Conservation (phyloP, 192 early-diverging fungal species). For the Coemansia sp. region DNA sequence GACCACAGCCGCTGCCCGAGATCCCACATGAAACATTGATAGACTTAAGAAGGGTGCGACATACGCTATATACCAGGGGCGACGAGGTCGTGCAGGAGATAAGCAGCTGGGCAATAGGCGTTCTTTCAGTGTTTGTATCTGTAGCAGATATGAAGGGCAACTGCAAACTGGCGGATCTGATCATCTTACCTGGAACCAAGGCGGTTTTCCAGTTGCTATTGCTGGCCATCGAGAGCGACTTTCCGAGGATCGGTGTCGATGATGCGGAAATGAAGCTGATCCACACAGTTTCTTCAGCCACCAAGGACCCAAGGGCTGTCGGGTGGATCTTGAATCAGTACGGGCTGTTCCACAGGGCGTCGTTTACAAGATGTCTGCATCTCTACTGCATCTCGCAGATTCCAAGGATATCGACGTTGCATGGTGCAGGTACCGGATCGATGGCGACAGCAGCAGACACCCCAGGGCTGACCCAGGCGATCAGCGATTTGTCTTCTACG, state of each 20-base stretch:
- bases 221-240: constrained; percentile 28
- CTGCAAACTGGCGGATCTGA: constrained; percentile 31
- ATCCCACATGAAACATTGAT: constrained; percentile 21
- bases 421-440: constrained; percentile 2
- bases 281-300: constrained; percentile 11
- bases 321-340: constrained; percentile 47
- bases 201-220: constrained; percentile 38
- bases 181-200: constrained; percentile 25
- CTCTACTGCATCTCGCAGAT: constrained; percentile 25
- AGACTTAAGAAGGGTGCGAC: constrained; percentile 25
- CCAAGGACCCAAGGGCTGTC: constrained; percentile 33
- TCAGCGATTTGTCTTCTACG: constrained; percentile 17
- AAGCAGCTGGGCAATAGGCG: constrained; percentile 31
- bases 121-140: constrained; percentile 41
- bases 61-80: constrained; percentile 9
- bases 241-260: constrained; percentile 11
- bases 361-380: constrained; percentile 34
- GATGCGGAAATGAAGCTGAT: constrained; percentile 27
- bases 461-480: constrained; percentile 23
- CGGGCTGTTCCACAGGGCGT: constrained; percentile 15
- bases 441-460: constrained; percentile 11
- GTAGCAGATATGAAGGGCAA: constrained; percentile 48
- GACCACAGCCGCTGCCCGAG: constrained; percentile 23
- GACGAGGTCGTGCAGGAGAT: constrained; percentile 8
- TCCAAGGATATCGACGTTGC: background rate